Evolutionary conservation across 352 stramenopile genomes (phyloP), one percentile per base, ranked within the genome.

Genomic region (Globisporangium cylindrosporum): DNA sequence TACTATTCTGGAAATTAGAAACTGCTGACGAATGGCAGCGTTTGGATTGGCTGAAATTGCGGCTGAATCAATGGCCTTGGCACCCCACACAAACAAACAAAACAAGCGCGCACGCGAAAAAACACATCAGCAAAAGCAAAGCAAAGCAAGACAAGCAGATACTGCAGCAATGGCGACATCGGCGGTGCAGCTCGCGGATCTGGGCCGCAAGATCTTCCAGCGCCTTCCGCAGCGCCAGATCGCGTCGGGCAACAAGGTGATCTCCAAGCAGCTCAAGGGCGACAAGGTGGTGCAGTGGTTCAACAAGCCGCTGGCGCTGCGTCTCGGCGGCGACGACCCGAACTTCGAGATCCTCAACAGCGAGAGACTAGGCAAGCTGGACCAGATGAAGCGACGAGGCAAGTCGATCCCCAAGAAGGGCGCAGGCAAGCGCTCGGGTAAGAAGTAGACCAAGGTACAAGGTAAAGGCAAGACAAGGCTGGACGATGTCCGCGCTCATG

Each of bases 171-270:
- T 60, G 59, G 81, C 78, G 76, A 61, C 74, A 73, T 80, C 75
- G 70, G 73, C 80, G 55, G 73, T 88, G 78, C 80, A 88, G 69
- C 76, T 95, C 72, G 84, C 83, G 62, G 88, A 95, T 65, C 73
- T 95, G 58, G 78, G 83, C 51, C 86, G 88, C 71, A 93, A 95
- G 80, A 95, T 95, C 70, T 95, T 95, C 75, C 84, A 95, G 82
- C 86, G 88, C 18, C 74, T 95, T 70, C 88, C 88, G 72, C 86
- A 94, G 80, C 86, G 82, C 73, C 77, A 93, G 70, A 88, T 75
- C 27, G 72, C 80, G 67, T 94, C 88, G 55, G 88, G 88, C 72
- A 95, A 94, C 76, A 95, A 95, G 76, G 80, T 95, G 49, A 93
- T 95, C 76, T 93, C 84, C 75, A 93, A 93, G 80, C 84, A 94